Conservation (phyloP, 345 rosid species). For the Lenwebbia sp. region DNA sequence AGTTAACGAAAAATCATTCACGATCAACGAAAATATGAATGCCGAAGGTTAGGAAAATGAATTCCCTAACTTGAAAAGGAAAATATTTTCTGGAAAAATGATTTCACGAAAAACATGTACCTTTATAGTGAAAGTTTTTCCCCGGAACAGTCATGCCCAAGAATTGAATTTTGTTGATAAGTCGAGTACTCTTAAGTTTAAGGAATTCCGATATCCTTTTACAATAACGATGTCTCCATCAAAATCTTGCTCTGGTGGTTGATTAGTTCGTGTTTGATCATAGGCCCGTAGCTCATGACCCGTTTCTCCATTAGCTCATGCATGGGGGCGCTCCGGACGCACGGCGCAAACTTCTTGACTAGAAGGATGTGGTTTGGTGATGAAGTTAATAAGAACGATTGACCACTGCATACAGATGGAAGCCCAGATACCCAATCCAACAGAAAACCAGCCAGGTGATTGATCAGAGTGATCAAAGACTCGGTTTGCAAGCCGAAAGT, state of each 20-base stretch:
- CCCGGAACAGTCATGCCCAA: neutral
- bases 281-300: neutral
- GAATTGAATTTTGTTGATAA: neutral
- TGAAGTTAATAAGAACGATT: neutral
- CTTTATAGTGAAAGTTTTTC: neutral
- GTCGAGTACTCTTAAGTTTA: no score
- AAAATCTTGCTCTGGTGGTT: neutral
- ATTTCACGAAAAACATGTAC: neutral
- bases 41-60: rapidly evolving
- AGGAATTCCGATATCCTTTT: neutral
- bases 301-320: neutral
- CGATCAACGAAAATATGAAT: rapidly evolving
- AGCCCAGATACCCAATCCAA: no score
- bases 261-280: neutral
- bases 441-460: no score
- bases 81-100: no score
- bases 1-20: neutral
- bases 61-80: neutral
- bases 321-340: neutral
- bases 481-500: no score
- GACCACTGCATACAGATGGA: no score
- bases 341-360: neutral
- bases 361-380: neutral
- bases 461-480: no score
- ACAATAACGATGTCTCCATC: neutral